Base-by-base conservation (phyloP, 163 green algal genomes). In the Chlamydomonas reinhardtii region DNA sequence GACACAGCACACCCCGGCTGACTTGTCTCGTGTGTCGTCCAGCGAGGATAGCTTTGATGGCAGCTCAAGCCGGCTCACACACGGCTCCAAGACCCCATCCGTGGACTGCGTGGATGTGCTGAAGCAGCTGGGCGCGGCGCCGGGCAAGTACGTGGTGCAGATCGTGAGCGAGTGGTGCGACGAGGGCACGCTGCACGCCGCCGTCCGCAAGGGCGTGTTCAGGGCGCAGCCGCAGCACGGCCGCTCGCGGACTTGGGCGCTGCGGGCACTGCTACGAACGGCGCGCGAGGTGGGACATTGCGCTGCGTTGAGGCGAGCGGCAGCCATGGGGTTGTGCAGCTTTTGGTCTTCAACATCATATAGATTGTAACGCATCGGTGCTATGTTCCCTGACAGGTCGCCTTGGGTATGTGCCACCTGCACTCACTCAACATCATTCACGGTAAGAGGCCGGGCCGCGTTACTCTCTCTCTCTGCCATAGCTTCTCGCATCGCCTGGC, bases 401-500 rank as follows among this genome's bases (percentile, higher is more conserved):
- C 91, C 3, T 91, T 93, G 73, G 94, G 92, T 35, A 93, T 96
- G 93, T 84, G 89, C 12, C 94, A 95, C 89, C 92, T 96, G 37
- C 93, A 96, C 77, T 83, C 86, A 62, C 85, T 91, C 70, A 90
- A 90, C 83, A 85, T 96, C 68, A 89, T 95, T 20, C 93, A 96
- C 43, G 89, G 91, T 22, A 66, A 93, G 72, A 85, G 5, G 16
- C 9, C 43, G 43, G n/a, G n/a, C n/a, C n/a, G n/a, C n/a, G n/a
- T n/a, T n/a, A n/a, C n/a, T n/a, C n/a, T n/a, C n/a, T n/a, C n/a
- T n/a, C n/a, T n/a, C n/a, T n/a, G n/a, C n/a, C n/a, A n/a, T n/a
- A n/a, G n/a, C n/a, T n/a, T n/a, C n/a, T n/a, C n/a, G n/a, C n/a
- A n/a, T n/a, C n/a, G n/a, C n/a, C n/a, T n/a, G n/a, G n/a, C n/a